phyloP scores from a whole-genome alignment of 139 green algal species.

The Volvox reticuliferus region DNA sequence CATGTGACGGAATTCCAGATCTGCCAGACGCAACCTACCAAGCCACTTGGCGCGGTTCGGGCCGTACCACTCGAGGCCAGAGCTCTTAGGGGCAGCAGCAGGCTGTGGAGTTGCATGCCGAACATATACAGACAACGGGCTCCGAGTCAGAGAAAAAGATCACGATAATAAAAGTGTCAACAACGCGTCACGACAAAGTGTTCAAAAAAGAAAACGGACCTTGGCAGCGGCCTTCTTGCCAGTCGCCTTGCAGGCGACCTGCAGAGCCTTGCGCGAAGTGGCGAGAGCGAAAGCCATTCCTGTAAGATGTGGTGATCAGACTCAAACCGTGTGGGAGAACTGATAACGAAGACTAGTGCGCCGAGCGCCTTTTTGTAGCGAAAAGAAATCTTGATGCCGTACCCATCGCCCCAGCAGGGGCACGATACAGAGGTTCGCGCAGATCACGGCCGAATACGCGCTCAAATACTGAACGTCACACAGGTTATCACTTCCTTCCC shows the following conservation, averaged over 20 bases:
- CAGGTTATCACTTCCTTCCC: neutral
- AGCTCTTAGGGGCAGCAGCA: conserved; percentile 21
- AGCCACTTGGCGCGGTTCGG: conserved; percentile 77
- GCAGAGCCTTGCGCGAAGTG: conserved; percentile 26
- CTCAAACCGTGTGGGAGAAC: neutral
- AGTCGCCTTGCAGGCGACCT: conserved; percentile 33
- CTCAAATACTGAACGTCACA: neutral
- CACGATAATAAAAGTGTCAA: neutral
- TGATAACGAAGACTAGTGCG: neutral
- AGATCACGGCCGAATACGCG: neutral
- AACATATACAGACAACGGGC: neutral
- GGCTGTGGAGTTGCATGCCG: neutral
- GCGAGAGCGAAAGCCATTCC: conserved; percentile 43
- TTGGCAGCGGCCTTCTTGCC: conserved; percentile 42
- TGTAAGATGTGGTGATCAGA: neutral
- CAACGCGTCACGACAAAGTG: neutral
- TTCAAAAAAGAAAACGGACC: neutral
- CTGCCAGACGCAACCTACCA: conserved; percentile 24
- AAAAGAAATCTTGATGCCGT: neutral
- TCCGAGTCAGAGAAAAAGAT: neutral
- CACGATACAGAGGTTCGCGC: neutral
- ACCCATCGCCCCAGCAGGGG: too few species aligned
- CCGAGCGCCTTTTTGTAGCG: neutral
- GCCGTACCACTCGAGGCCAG: conserved; percentile 74
- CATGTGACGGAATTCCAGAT: neutral